A percentile compares a stretch with the other conserved stretches of the same genome.
Evolutionary conservation across 1,139 yeast species (phyloP).

Genomic region (Geotrichum fermentans): DNA sequence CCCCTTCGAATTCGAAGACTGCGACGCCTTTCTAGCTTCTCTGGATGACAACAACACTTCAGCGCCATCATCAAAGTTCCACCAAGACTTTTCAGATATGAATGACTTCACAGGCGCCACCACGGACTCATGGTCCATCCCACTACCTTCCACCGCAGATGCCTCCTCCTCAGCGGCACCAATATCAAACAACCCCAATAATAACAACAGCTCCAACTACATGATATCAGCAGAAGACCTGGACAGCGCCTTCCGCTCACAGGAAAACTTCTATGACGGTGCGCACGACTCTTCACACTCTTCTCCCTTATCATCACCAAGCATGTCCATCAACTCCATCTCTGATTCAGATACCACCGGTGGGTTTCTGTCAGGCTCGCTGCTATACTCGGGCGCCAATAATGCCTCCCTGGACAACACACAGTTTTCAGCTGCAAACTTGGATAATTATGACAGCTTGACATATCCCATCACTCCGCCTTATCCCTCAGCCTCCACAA

Average conservation of each 20-base stretch:
- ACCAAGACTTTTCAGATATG: constrained; percentile 2
- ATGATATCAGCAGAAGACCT: constrained; percentile 3
- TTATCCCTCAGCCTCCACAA: constrained; percentile 15
- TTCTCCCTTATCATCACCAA: constrained; percentile 14
- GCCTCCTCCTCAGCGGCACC: not conserved
- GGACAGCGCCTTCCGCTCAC: not conserved
- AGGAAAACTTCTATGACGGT: constrained; percentile 1
- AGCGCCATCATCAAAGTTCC: constrained; percentile 1
- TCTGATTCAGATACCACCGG: constrained; percentile 15
- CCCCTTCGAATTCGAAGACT: constrained; percentile 28
- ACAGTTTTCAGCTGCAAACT: not conserved
- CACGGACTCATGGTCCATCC: not conserved
- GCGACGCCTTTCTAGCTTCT: constrained; percentile 27
- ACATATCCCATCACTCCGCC: constrained; percentile 20
- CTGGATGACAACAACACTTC: constrained; percentile 21
- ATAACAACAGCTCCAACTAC: constrained; percentile 6
- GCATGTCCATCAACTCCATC: constrained; percentile 16
- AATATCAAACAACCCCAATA: too few relatives aligned
- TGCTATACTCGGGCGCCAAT: constrained; percentile 1
- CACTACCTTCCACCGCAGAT: not conserved
- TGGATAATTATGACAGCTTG: not conserved
- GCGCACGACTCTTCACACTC: constrained; percentile 9
- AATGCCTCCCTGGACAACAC: too few relatives aligned
- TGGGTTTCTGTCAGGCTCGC: not conserved
- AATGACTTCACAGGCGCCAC: constrained; percentile 1